These are phyloP conservation scores for Citrus unshiu DNA, from an alignment of 345 rosid genomes.

Conservation along the genomic window DNA sequence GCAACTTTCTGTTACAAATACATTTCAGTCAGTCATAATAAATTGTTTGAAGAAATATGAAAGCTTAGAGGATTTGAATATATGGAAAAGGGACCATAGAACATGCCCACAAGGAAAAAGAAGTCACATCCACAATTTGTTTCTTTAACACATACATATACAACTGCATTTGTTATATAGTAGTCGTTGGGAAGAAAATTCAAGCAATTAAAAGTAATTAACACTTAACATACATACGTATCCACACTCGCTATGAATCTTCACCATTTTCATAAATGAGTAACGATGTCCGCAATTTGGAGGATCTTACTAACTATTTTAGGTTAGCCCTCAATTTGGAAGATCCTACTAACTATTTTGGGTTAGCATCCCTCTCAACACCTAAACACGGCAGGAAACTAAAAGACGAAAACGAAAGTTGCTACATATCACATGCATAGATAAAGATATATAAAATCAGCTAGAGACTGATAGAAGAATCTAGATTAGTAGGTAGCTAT, in stretches of 20 bases:
- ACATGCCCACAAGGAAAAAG: neutral
- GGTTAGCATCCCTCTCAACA: neutral
- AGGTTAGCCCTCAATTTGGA: too few species aligned
- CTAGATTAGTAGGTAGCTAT: too few species aligned
- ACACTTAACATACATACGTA: neutral
- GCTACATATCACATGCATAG: neutral
- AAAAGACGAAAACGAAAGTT: neutral
- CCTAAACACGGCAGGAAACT: neutral
- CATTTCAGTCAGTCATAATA: neutral
- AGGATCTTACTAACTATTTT: neutral
- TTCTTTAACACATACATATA: neutral
- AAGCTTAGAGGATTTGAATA: neutral
- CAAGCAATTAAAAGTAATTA: neutral
- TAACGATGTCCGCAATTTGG: neutral
- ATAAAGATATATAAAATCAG: neutral
- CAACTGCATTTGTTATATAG: neutral
- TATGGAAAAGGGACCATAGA: neutral
- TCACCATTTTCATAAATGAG: neutral
- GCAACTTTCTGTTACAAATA: conserved; percentile 54
- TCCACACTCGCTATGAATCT: neutral
- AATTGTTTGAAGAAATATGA: neutral
- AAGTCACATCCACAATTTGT: neutral
- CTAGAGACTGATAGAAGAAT: too few species aligned
- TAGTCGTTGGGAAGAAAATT: neutral
- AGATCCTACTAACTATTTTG: neutral